Base-by-base conservation (phyloP, 2,329 filamentous ascomycete genomes). In the Macroventuria anomochaeta region DNA sequence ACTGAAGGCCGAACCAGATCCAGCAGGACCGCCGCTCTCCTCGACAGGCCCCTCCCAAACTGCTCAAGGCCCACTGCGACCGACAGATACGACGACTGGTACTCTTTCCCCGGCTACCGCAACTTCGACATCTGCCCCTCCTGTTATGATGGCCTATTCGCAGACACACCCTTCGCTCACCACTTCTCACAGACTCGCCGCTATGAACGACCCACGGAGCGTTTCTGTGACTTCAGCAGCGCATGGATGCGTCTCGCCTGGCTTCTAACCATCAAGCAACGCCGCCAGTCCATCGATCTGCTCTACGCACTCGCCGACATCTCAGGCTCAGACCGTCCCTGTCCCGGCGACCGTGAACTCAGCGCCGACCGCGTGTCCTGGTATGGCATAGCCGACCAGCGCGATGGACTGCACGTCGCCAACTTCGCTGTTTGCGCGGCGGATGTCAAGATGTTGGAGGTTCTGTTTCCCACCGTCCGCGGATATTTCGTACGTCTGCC, bases 171-270 rank as follows among this genome's bases (percentile, higher is more conserved):
- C 17, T 96, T 90, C 69, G 81, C 85, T 2, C 80, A 83, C 13
- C 79, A 85, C 28, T 91, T 96, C 64, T 77, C 86, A 10, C 81
- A 82, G 3, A 84, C 85, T 29, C 80, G 85, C 25, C 77, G 80
- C 23, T 84, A 86, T 13, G 79, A 84, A 4, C 77, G 81, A 2
- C 81, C 84, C 12, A 78, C 81, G 33, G 80, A 84, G 38, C 81
- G 90, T 7, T 80, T 83, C 38, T 97, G 93, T 75, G 88, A 92
- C 59, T 91, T 97, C 73, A 90, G 90, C 25, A 82, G 85, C 11
- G 85, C 88, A 0, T 97, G 92, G 91, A 88, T 91, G 64, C 86
- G 90, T 23, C 85, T 96, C 32, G 92, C 92, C 0, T 96, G 89
- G 85, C 81, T 93, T 3, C 81, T 96, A 58, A 93, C 87, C 2